Base-by-base conservation (phyloP, 164 flowering plant genomes). In the Vitis rotundifolia region DNA sequence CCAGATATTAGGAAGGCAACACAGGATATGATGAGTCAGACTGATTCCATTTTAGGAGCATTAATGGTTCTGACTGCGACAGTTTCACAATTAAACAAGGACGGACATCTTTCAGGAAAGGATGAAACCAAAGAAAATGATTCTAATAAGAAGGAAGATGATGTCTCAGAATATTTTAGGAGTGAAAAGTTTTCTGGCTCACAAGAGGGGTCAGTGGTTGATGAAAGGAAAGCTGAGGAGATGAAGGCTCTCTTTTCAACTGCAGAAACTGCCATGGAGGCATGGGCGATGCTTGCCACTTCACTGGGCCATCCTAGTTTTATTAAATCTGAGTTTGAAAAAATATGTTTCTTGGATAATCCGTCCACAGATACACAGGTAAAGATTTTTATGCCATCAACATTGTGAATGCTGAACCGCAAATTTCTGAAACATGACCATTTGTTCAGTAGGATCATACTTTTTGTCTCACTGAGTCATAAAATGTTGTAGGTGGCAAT, bases 221-320 rank as follows among this genome's bases (percentile, higher is more conserved):
- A 85, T 79, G 84, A 86, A 61, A 82, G 77, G 61, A 86, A 83
- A 72, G 85, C 91, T 66, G 97, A 89, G 78, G 98, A 93, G 83
- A 91, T 88, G 93, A 95, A 76, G 75, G 79, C 79, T 67, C 88
- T 95, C 5, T 95, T 95, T 77, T 75, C 88, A 61, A 86, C 88
- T 62, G 99, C 99, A 67, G 99, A 95, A 82, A 95, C 88, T 82
- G 99, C 99, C 66, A 90, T 95, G 98, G 99, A 95, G 76, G 99
- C 99, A 37, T 95, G 99, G 99, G 99, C 99, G 49, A 84, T 95
- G 97, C 93, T 95, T 75, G 94, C 97, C 50, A 87, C 91, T 70
- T 86, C 99, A 29, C 69, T 93, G 74, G 99, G 99, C 56, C 97
- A 89, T 65, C 91, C 98, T 49, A 95, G 92, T 81, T 91, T 95